Evolutionary conservation across 2,329 filamentous ascomycete genomes (phyloP).

Genomic region (Claviceps purpurea): DNA sequence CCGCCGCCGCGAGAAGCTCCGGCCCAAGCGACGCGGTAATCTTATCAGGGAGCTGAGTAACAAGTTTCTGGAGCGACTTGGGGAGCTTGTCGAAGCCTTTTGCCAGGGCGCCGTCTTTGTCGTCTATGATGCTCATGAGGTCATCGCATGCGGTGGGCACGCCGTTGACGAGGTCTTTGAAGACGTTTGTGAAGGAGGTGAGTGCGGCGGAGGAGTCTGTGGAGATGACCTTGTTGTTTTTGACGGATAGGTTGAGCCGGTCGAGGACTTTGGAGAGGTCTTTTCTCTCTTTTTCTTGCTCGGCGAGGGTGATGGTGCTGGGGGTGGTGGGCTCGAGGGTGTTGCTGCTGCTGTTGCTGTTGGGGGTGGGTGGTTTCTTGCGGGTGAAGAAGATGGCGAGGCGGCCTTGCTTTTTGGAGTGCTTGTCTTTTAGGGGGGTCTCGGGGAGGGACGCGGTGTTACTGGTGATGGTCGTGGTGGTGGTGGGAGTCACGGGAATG

Average conservation of each 20-base stretch:
- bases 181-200: constrained; percentile 71
- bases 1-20: constrained; percentile 66
- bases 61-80: constrained; percentile 67
- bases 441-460: constrained; percentile 1
- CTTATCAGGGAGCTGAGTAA: constrained; percentile 72
- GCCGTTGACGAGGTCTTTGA: constrained; percentile 85
- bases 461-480: constrained; percentile 14
- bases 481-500: constrained; percentile 6
- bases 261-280: constrained; percentile 74
- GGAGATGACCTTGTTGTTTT: constrained; percentile 79
- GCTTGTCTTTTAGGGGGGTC: constrained; percentile 11
- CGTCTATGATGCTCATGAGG: constrained; percentile 51
- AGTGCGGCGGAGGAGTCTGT: constrained; percentile 72
- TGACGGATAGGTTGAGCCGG: constrained; percentile 66
- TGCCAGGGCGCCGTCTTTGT: constrained; percentile 46
- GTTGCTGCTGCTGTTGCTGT: neutral
- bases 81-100: constrained; percentile 57
- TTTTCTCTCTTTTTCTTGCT: constrained; percentile 41
- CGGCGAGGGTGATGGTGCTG: constrained; percentile 12
- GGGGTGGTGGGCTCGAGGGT: constrained; percentile 20
- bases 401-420: constrained; percentile 21
- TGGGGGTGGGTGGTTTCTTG: constrained; percentile 27
- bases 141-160: constrained; percentile 89
- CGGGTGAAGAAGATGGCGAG: constrained; percentile 23
- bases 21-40: constrained; percentile 64